Evolutionary conservation across 306 rosid genomes (phyloP), one percentile per base, ranked within the genome.

Genomic region (Heteromeles arbutifolia): DNA sequence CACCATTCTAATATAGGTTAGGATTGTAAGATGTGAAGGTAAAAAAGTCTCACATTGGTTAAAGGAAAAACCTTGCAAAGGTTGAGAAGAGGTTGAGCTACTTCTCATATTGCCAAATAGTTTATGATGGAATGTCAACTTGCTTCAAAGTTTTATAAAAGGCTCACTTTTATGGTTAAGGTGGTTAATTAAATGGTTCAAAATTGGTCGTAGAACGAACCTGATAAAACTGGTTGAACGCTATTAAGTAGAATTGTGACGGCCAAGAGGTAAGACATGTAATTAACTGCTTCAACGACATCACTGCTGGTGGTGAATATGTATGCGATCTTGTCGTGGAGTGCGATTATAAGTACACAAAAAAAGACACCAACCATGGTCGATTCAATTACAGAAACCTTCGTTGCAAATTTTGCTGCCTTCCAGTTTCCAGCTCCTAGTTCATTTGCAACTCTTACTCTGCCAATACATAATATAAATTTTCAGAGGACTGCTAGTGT

Each of bases 371-470:
- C 90, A 3, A 88, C 81, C 31, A 74, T 73, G 0, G 81, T 70
- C 54, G 93, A 92, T 59, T 86, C 69, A 2, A 8, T 58, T 56
- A 89, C 91, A 3, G 93, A 72, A 4, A 86, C 89, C 28, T 65
- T 66, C 12, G 84, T 85, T 12, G 91, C 97, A 78, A 86, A 92
- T 65, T 86, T 89, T 12, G 96, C 96, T 56, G 74, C 82, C 74
- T 82, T 88, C 37, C 91, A 90, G 57, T 92, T 84, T 2, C 97
- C 97, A 3, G 87, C 91, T 1, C 97, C 97, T 0, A 86, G 84
- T 83, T 91, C 97, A 31, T 89, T 89, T 7, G 91, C 88, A 67
- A 89, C 97, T 67, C 97, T 82, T 37, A 91, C 92, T 50, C 97
- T 91, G 83, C 21, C 24, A 54, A 19, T 67, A 0, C 7, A 32